A percentile compares a stretch with the other conserved stretches of the same genome.
Conservation (phyloP, 106 monocot species). For the Cymbidium sinense region DNA sequence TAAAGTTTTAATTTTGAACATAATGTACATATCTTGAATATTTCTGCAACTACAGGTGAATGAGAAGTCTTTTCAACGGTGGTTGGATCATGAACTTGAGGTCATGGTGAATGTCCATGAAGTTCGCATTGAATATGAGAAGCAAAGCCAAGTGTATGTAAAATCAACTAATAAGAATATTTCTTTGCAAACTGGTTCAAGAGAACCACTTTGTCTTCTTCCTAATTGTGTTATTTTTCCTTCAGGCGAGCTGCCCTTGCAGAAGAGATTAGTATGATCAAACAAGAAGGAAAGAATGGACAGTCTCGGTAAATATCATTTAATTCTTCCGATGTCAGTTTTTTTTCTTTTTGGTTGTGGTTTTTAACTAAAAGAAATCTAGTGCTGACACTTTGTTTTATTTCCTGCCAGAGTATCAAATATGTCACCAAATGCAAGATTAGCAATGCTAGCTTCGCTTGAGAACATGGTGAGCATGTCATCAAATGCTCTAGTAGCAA, state of each 20-base stretch:
- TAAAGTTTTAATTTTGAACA: background rate
- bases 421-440: slow-evolving; percentile 69
- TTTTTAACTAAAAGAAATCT: background rate
- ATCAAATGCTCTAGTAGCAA: slow-evolving; percentile 80
- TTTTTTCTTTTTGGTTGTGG: background rate
- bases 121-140: slow-evolving; percentile 90
- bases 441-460: slow-evolving; percentile 65
- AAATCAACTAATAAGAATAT: background rate
- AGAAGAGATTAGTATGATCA: slow-evolving; percentile 71
- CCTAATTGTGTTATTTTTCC: slow-evolving; percentile 9
- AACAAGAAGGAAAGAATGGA: slow-evolving; percentile 84
- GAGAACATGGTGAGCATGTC: slow-evolving; percentile 95
- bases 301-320: slow-evolving; percentile 30
- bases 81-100: slow-evolving; percentile 96
- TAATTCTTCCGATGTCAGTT: slow-evolving; percentile 5
- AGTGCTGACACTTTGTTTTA: background rate
- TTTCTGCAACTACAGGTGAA: slow-evolving; percentile 42
- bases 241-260: slow-evolving; percentile 67
- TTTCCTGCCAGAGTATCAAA: slow-evolving; percentile 37
- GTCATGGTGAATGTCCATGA: slow-evolving; percentile 88
- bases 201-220: background rate
- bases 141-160: slow-evolving; percentile 95
- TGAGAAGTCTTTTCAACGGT: slow-evolving; percentile 83
- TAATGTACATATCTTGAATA: background rate
- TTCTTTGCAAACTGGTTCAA: slow-evolving; percentile 7